Evolutionary conservation across 371 early-diverging fungal species (phyloP), one percentile per base, ranked within the genome.

Genomic region (Zopfochytrium polystomum): DNA sequence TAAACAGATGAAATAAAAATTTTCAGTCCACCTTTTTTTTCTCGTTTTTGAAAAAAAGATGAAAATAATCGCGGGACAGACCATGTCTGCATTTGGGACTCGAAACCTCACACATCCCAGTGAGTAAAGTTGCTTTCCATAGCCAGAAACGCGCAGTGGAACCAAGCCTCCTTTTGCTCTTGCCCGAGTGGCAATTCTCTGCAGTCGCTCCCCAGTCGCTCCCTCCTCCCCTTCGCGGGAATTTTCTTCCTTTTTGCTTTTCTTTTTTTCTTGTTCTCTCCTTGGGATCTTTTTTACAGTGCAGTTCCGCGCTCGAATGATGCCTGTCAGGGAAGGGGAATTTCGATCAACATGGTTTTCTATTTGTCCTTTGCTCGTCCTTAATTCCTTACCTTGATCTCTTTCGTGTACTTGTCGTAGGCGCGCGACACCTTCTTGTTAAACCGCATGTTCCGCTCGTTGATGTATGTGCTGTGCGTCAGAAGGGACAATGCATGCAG

Each of bases 381-480:
- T 22, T 11, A 32, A 35, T 48, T 48, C 47, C 45, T 62, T 13
- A 89, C 96, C 34, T 86, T 85, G 58, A 95, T 93, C 59, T 95
- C 97, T 63, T 86, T 84, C 26, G 97, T 97, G 73, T 93, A 85
- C 66, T 88, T 88, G 69, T 95, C 97, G 59, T 91, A 96, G 38
- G 91, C 72, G 29, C 96, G 77, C 42, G 90, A 74, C 75, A 95
- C 89, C 82, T 94, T 95, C 65, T 90, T 87, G 85, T 96, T 96
- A 79, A 96, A 97, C 23, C 87, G 81, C 62, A 87, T 89, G 72
- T 97, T 97, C 75, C 91, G 82, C 58, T 96, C 94, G 69, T 96
- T 96, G 80, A 97, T 96, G 75, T 91, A 95, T 20, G 93, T 90
- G 58, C 60, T 66, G 26, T 23, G 30, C 7, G 18, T 15, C 30